Percentiles rank a stretch among this genome's conserved stretches.
phyloP scores from a whole-genome alignment of 345 rosid species.

The Ailanthus altissimus region DNA sequence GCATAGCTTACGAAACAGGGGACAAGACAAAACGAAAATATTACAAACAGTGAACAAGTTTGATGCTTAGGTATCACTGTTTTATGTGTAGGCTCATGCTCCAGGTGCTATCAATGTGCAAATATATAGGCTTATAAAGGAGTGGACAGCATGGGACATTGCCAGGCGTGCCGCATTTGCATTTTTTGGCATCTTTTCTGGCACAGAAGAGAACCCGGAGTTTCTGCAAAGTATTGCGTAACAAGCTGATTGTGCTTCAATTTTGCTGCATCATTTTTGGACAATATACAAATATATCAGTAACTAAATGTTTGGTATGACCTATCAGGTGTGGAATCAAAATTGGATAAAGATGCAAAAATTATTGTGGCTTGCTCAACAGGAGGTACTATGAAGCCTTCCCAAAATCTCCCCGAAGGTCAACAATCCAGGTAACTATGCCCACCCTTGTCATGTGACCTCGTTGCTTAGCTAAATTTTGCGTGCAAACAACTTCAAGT shows the following conservation, averaged over 20 bases:
- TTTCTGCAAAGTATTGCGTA: conserved; percentile 57
- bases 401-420: conserved; percentile 91
- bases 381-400: conserved; percentile 86
- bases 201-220: conserved; percentile 97
- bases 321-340: conserved; percentile 71
- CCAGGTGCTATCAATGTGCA: conserved; percentile 90
- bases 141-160: conserved; percentile 99
- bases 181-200: conserved; percentile 92
- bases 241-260: not conserved
- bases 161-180: conserved; percentile 97
- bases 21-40: not conserved
- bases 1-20: not conserved
- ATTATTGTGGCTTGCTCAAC: conserved; percentile 93
- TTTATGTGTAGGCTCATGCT: conserved; percentile 62
- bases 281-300: not conserved
- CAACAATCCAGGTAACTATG: conserved; percentile 77
- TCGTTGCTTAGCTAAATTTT: not conserved
- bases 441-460: not conserved
- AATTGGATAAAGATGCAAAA: conserved; percentile 75
- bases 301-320: not conserved
- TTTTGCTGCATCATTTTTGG: not conserved
- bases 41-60: not conserved
- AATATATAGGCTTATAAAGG: conserved; percentile 90
- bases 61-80: not conserved
- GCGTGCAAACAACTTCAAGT: not conserved